Conservation (phyloP, 2,329 filamentous ascomycete genomes). For the Corynespora cassiicola region DNA sequence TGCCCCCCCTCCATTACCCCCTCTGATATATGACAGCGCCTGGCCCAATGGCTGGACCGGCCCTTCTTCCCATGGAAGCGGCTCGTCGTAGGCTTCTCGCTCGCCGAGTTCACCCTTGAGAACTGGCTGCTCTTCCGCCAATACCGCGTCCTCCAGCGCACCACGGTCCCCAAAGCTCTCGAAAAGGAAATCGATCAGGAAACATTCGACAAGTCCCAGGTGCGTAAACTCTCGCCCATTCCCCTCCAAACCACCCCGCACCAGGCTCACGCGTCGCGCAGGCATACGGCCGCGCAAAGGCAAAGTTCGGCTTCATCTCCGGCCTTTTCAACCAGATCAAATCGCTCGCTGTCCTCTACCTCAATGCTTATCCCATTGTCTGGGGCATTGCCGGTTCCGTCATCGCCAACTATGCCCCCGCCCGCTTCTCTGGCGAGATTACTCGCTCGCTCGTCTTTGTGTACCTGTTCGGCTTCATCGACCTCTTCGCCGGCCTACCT, state of each 20-base stretch:
- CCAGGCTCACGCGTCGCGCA: constrained; percentile 26
- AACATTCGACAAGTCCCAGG: constrained; percentile 92
- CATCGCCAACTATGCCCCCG: constrained; percentile 76
- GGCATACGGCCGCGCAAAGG: constrained; percentile 95
- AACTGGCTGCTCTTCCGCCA: constrained; percentile 88
- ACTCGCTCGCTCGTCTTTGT: constrained; percentile 92
- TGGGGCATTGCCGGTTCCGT: constrained; percentile 83
- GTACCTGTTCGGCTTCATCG: constrained; percentile 82
- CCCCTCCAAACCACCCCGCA: constrained; percentile 7
- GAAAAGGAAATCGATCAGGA: constrained; percentile 86
- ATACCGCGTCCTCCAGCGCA: constrained; percentile 83
- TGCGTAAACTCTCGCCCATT: constrained; percentile 43
- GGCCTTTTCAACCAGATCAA: constrained; percentile 86
- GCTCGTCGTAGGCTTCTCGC: constrained; percentile 90
- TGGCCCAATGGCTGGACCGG: constrained; percentile 86
- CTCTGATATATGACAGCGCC: constrained; percentile 55
- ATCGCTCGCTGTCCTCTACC: constrained; percentile 88
- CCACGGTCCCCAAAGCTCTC: constrained; percentile 82
- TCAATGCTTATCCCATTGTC: constrained; percentile 86
- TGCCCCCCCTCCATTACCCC: not conserved
- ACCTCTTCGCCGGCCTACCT: constrained; percentile 80
- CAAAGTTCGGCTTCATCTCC: constrained; percentile 82
- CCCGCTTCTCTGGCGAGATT: constrained; percentile 87
- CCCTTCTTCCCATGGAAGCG: constrained; percentile 97
- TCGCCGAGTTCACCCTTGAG: constrained; percentile 91